Evolutionary conservation across 306 rosid genomes (phyloP), one percentile per base, ranked within the genome.

Genomic region (Heteromeles arbutifolia): DNA sequence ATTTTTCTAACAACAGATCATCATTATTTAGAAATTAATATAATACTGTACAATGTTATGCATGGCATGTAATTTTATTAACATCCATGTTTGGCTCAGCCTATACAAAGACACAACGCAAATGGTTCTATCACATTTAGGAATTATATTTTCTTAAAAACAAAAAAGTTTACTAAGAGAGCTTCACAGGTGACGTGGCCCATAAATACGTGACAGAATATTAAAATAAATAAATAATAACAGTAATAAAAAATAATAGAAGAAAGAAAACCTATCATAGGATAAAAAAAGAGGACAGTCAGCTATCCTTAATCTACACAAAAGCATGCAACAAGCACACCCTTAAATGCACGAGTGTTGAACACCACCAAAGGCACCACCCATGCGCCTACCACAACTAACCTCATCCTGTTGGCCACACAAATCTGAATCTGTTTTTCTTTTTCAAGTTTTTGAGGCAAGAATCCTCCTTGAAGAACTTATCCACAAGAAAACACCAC

Each of bases 1-100:
- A 8, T 2, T 69, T 56, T 48, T 78, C 87, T 85, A 75, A 79
- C 57, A 84, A 76, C 50, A 81, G 43, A 54, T 68, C 53, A 80
- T 70, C 76, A 70, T 39, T 79, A 65, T 17, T 26, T 31, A 65
- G 62, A 80, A 18, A 69, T 19, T 44, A 63, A 63, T 50, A 73
- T 50, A 14, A 74, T 11, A 19, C 1, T 24, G 3, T 22, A 12
- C 11, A 58, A 8, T 8, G 14, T 65, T 21, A 32, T 12, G 34
- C 44, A 69, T 57, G 22, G 45, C 43, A n/a, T 17, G 37, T 39
- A 70, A 28, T 34, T 28, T 15, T 18, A 26, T 17, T 70, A 37
- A 19, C 29, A 69, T 25, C 21, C 14, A 19, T 26, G 29, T 11
- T 52, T 29, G 29, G 45, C 44, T 29, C 12, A 9, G 44, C 48